phyloP scores from a whole-genome alignment of 495 filamentous ascomycete genomes.

The Penicillium canescens region DNA sequence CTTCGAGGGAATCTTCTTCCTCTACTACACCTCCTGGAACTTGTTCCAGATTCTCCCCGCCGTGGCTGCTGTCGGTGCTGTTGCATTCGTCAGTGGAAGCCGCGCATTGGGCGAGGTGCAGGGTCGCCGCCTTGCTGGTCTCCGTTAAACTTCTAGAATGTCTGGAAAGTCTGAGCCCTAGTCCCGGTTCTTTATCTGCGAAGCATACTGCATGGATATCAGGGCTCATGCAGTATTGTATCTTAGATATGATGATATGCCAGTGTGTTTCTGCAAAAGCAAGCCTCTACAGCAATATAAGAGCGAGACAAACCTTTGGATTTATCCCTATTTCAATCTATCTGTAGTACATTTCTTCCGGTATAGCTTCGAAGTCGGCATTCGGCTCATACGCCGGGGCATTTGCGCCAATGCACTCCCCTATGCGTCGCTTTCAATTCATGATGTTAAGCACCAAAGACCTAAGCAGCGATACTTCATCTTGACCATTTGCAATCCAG shows the following conservation, averaged over 20 bases:
- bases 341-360: not conserved
- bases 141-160: constrained; percentile 54
- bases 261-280: constrained; percentile 7
- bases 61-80: constrained; percentile 61
- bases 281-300: not conserved
- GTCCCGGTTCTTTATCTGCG: not conserved
- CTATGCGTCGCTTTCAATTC: too few species aligned
- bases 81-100: constrained; percentile 84
- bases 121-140: constrained; percentile 75
- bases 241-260: constrained; percentile 25
- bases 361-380: too few species aligned
- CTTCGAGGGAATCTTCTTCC: constrained; percentile 89
- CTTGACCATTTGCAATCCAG: too few species aligned
- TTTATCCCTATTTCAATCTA: too few species aligned
- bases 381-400: too few species aligned
- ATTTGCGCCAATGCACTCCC: too few species aligned
- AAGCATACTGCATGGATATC: not conserved
- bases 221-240: constrained; percentile 9
- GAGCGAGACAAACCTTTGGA: not conserved
- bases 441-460: too few species aligned
- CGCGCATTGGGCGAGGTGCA: constrained; percentile 93
- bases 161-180: not conserved
- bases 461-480: too few species aligned
- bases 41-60: constrained; percentile 87
- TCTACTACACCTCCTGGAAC: constrained; percentile 94